Evolutionary conservation across 139 green algal genomes (phyloP).

Genomic region (Haematococcus lacustris): DNA sequence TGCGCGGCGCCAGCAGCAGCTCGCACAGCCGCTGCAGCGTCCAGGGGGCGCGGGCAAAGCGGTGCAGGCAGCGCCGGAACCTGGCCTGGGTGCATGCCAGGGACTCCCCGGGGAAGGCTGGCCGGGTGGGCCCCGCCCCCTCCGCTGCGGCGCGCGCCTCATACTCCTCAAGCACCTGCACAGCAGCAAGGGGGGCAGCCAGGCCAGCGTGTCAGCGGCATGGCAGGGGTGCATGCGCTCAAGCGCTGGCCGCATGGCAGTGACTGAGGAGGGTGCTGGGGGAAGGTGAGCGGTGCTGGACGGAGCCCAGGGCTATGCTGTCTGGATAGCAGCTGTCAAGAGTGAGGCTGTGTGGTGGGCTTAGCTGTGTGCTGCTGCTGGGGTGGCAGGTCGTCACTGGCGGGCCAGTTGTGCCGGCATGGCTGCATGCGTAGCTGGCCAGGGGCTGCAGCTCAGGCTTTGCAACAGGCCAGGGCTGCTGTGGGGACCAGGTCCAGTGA

Average conservation of each 20-base stretch:
- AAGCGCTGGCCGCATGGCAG: neutral
- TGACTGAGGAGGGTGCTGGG: neutral
- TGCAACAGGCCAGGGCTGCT: neutral
- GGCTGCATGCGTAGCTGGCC: no score
- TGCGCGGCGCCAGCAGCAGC: slow-evolving; percentile 61
- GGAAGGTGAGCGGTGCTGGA: neutral
- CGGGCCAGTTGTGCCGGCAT: no score
- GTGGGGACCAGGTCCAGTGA: neutral
- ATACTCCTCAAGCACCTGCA: slow-evolving; percentile 3
- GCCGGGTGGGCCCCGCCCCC: slow-evolving; percentile 36
- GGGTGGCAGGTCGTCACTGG: no score
- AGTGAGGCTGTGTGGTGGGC: neutral
- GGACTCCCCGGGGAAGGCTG: slow-evolving; percentile 19
- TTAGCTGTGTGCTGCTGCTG: no score
- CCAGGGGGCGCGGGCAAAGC: slow-evolving; percentile 48
- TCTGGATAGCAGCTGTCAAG: neutral
- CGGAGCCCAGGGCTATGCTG: neutral
- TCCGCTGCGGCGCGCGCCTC: slow-evolving; percentile 12
- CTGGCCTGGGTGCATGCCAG: slow-evolving; percentile 14
- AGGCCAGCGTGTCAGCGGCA: no score
- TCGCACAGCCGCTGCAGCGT: slow-evolving; percentile 72
- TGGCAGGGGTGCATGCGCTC: no score
- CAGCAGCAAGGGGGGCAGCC: neutral
- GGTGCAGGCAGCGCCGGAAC: slow-evolving; percentile 33
- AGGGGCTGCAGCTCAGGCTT: no score